A percentile compares a stretch with the other conserved stretches of the same genome.
phyloP scores from a whole-genome alignment of 768 basidiomycete genomes.

The Plicaturopsis crispa region DNA sequence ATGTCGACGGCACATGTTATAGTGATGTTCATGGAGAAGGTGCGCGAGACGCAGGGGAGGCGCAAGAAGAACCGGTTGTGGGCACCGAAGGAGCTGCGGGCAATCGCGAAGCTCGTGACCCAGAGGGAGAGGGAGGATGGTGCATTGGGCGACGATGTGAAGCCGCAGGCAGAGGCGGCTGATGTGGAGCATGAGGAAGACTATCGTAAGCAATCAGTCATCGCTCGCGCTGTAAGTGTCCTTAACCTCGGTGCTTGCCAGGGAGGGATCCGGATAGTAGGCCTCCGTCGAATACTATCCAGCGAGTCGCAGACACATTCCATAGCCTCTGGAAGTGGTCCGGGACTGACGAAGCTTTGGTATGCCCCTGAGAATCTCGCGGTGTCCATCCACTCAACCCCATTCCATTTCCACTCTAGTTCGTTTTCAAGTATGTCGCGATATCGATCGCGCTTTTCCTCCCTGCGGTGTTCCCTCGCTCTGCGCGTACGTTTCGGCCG shows the following conservation, averaged over 20 bases:
- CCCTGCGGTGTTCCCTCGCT: conserved; percentile 31
- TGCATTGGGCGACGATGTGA: conserved; percentile 6
- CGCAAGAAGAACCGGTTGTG: conserved; percentile 35
- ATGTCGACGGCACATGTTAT: conserved; percentile 28
- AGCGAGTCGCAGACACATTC: conserved; percentile 28
- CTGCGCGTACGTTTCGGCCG: conserved; percentile 30
- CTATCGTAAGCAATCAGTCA: conserved; percentile 3
- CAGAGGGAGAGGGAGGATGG: conserved; percentile 18
- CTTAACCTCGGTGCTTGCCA: conserved; percentile 5
- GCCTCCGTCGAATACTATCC: conserved; percentile 34
- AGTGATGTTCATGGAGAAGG: conserved; percentile 24
- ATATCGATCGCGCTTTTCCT: conserved; percentile 46
- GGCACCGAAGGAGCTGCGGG: conserved; percentile 38
- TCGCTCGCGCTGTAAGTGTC: background rate
- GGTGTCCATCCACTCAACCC: background rate
- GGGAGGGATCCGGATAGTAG: conserved; percentile 40
- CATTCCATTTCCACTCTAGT: conserved; percentile 18
- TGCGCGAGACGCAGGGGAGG: conserved; percentile 28
- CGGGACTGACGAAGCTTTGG: conserved; percentile 31
- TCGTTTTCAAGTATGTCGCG: conserved; percentile 42
- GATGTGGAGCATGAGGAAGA: background rate
- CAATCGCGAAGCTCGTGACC: conserved; percentile 19
- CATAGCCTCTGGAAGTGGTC: conserved; percentile 30
- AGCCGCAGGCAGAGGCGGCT: conserved; percentile 1
- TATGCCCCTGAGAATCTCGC: no score